Conservation (phyloP, 495 filamentous ascomycete species). For the Usnea hakonensis region DNA sequence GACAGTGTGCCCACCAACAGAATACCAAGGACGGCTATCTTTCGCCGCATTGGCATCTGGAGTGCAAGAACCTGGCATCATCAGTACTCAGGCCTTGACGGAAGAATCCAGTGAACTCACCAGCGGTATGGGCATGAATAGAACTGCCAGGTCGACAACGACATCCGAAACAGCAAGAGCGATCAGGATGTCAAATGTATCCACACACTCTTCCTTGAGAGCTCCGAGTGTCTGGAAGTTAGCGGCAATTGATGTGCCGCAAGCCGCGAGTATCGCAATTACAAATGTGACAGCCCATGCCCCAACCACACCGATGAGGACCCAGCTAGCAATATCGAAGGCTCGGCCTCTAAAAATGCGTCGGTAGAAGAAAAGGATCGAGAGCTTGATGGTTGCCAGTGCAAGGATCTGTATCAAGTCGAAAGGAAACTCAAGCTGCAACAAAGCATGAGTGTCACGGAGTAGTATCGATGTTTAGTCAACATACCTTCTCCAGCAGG, state of each 20-base stretch:
- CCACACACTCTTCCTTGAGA: slow-evolving; percentile 13
- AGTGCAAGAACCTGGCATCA: neutral
- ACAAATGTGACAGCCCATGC: slow-evolving; percentile 11
- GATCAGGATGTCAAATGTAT: slow-evolving; percentile 18
- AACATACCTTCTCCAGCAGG: slow-evolving; percentile 1
- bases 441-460: neutral
- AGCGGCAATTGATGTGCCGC: slow-evolving; percentile 7
- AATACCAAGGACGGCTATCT: neutral
- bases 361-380: slow-evolving; percentile 7
- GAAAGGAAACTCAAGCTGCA: neutral
- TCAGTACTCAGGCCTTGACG: neutral
- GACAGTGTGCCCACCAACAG: neutral
- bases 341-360: slow-evolving; percentile 3
- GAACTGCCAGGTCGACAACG: slow-evolving; percentile 14
- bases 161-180: slow-evolving; percentile 13
- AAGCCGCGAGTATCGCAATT: slow-evolving; percentile 11
- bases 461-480: neutral
- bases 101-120: neutral
- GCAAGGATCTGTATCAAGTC: neutral
- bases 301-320: slow-evolving; percentile 5
- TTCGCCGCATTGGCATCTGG: neutral
- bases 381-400: neutral
- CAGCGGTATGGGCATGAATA: slow-evolving; percentile 15
- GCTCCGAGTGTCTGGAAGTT: slow-evolving; percentile 15
- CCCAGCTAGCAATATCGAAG: slow-evolving; percentile 7